Conservation (phyloP, 306 rosid species). For the Spatholobus suberectus region DNA sequence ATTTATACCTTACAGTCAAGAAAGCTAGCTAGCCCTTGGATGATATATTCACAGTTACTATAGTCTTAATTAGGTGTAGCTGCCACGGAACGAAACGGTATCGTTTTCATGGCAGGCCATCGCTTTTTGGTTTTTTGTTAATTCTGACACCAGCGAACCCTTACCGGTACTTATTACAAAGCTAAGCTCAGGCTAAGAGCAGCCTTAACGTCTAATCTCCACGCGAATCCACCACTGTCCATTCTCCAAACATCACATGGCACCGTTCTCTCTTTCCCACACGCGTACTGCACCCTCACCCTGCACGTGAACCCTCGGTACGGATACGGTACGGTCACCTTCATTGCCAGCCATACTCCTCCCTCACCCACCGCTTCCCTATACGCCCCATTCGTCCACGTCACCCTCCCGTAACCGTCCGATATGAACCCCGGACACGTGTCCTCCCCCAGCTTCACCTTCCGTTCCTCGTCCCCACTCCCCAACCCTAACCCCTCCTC, state of each 20-base stretch:
- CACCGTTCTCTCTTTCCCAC: conserved; percentile 57
- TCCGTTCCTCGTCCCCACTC: conserved; percentile 66
- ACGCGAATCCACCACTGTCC: conserved; percentile 73
- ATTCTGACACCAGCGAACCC: no score
- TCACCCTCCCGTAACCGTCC: conserved; percentile 69
- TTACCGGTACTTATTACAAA: conserved; percentile 39
- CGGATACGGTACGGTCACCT: conserved; percentile 40
- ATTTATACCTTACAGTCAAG: neutral
- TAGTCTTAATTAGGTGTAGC: neutral
- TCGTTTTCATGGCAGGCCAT: neutral
- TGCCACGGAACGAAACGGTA: neutral
- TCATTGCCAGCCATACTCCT: conserved; percentile 54
- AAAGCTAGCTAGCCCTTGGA: neutral
- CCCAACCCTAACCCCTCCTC: conserved; percentile 45
- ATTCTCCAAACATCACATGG: conserved; percentile 90
- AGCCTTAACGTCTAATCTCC: conserved; percentile 80
- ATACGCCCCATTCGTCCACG: conserved; percentile 75
- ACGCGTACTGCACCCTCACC: conserved; percentile 63
- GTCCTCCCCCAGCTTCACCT: conserved; percentile 61
- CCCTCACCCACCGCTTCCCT: conserved; percentile 49
- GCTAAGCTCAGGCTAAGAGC: conserved; percentile 67
- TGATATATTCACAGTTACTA: neutral
- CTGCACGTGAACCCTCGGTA: conserved; percentile 62
- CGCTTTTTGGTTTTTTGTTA: neutral
- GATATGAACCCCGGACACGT: conserved; percentile 82